A percentile compares a stretch with the other conserved stretches of the same genome.
These are phyloP conservation scores for Linnemannia zychae DNA, from an alignment of 192 early-diverging fungal species.

Conservation along the genomic window DNA sequence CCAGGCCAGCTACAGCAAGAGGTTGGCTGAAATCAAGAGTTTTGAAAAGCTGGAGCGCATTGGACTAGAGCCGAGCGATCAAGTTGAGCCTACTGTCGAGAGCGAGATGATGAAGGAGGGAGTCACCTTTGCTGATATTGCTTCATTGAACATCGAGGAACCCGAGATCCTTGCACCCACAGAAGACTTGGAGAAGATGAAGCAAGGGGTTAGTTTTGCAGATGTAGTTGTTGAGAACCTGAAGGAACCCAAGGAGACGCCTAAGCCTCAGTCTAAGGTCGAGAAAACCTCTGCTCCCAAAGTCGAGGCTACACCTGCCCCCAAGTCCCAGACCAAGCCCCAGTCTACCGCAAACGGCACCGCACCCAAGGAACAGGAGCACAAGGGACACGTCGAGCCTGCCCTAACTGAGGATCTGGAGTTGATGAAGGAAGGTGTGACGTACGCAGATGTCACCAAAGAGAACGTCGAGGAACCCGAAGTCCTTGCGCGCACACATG, in stretches of 20 bases:
- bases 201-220: conserved; percentile 30
- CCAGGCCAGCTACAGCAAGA: conserved; percentile 10
- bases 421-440: conserved; percentile 36
- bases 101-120: conserved; percentile 47
- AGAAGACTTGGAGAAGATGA: conserved; percentile 35
- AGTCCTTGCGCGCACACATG: conserved; percentile 19
- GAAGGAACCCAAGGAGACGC: conserved; percentile 4
- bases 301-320: not conserved
- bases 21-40: conserved; percentile 16
- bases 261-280: not conserved
- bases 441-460: conserved; percentile 17
- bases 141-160: not conserved
- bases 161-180: conserved; percentile 28
- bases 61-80: conserved; percentile 32
- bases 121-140: conserved; percentile 21
- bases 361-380: not conserved
- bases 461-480: not conserved
- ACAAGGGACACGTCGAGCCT: not conserved
- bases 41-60: conserved; percentile 30
- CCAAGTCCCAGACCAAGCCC: too few relatives aligned
- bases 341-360: not conserved
- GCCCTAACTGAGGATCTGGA: conserved; percentile 36
- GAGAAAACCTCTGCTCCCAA: not conserved
- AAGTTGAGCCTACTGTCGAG: conserved; percentile 31
- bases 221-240: conserved; percentile 3